Conservation (phyloP, 2,329 filamentous ascomycete species). For the Orbilia oligospora region DNA sequence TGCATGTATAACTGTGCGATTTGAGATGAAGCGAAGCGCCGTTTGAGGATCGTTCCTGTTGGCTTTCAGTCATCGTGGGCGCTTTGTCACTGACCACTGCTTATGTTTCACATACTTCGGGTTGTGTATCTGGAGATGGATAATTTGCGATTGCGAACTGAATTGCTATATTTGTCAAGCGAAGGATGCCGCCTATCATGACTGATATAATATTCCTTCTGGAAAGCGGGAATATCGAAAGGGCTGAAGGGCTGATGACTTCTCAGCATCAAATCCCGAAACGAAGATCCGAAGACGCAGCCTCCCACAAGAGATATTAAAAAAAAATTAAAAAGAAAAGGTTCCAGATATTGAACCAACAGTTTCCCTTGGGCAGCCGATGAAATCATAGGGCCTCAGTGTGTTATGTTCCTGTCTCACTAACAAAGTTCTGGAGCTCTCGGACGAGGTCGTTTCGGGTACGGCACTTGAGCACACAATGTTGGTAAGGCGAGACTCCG, state of each 20-base stretch:
- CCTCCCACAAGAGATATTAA: not conserved
- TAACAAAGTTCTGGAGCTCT: conserved; percentile 55
- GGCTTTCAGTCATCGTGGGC: not conserved
- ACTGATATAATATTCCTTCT: conserved; percentile 14
- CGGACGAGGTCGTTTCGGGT: conserved; percentile 45
- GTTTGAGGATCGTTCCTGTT: conserved; percentile 20
- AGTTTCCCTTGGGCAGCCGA: conserved; percentile 32
- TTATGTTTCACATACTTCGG: conserved; percentile 52
- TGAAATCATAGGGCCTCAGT: conserved; percentile 58
- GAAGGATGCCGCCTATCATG: conserved; percentile 40
- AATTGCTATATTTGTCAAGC: conserved; percentile 58
- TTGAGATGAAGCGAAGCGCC: conserved; percentile 39
- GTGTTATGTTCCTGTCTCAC: conserved; percentile 39
- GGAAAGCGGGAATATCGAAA: conserved; percentile 35
- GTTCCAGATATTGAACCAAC: conserved; percentile 41
- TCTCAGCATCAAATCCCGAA: conserved; percentile 35
- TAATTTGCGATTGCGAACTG: conserved; percentile 57
- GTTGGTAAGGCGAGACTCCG: conserved; percentile 49
- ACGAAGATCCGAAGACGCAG: conserved; percentile 51
- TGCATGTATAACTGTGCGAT: conserved; percentile 20
- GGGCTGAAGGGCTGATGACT: conserved; percentile 60
- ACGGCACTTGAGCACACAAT: conserved; percentile 16
- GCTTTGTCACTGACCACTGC: conserved; percentile 27
- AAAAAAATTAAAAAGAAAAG: conserved; percentile 25
- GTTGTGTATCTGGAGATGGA: conserved; percentile 45